These are phyloP conservation scores for Verticillium albo-atrum DNA, from an alignment of 2,329 filamentous ascomycete genomes.

Conservation along the genomic window DNA sequence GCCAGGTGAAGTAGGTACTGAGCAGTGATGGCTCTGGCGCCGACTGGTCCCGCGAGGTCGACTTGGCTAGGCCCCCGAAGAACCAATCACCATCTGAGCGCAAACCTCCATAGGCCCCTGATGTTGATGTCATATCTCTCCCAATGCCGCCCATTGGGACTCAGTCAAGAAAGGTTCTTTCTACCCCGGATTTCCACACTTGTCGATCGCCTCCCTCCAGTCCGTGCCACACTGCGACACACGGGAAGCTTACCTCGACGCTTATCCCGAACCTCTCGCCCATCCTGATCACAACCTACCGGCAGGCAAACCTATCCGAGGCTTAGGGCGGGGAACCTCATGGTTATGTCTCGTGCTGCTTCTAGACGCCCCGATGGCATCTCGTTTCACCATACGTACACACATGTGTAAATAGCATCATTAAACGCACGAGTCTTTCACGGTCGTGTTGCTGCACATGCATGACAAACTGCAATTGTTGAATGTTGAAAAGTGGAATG, in stretches of 20 bases:
- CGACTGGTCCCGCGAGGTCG: no score
- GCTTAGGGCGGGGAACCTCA: no score
- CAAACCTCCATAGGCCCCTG: neutral
- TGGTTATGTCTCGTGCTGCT: no score
- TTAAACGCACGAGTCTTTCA: no score
- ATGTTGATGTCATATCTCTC: neutral
- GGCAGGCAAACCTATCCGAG: no score
- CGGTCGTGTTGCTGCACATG: neutral
- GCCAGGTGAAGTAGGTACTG: no score
- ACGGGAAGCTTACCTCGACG: neutral
- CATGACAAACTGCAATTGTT: neutral
- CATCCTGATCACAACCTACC: neutral
- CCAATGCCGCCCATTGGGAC: neutral
- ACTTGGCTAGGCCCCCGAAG: no score
- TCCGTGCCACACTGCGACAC: neutral
- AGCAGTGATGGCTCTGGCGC: no score
- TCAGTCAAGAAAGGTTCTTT: neutral
- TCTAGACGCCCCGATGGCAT: no score
- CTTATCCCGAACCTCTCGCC: neutral
- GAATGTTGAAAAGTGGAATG: constrained; percentile 4
- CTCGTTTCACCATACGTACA: no score
- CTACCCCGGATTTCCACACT: neutral
- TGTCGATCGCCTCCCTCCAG: neutral
- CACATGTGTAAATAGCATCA: no score
- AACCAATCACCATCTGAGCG: neutral